Evolutionary conservation across 2,329 filamentous ascomycete genomes (phyloP), one percentile per base, ranked within the genome.

Genomic region (Aspergillus sp.): DNA sequence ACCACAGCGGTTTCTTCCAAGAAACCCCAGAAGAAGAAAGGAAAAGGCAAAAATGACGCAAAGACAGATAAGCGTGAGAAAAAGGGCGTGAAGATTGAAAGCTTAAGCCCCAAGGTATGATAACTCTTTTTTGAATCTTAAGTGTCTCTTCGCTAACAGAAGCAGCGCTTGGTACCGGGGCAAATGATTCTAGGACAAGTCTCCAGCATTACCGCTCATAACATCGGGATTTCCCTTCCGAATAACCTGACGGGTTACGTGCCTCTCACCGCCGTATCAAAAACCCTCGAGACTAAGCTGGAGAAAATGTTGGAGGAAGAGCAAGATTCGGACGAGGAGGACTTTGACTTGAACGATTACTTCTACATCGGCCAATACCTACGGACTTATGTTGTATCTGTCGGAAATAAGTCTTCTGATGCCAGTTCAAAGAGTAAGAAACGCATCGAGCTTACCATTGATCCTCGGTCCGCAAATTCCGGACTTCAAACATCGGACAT

Each of bases 191-290:
- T 99, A 49, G 95, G 92, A 48, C 92, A 96, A 73, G 84, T 99
- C 62, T 89, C 87, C 46, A 87, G 90, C 64, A 92, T 99, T 75
- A 93, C 90, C 66, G 81, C 87, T 59, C 85, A 93, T 71, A 89
- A 96, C 72, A 81, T 99, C 68, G 87, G 89, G 51, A 81, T 99
- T 57, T 88, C 93, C 22, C 83, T 99, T 11, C 93, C 95, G 17
- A 99, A 99, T 79, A 98, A 96, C 75, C 85, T 99, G 34, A 89
- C 87, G 52, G 96, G 95, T 52, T 95, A 93, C 76, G 89, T 96
- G 7, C 89, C 95, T 22, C 88, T 98, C 67, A 96, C 93, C n/a
- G 87, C 92, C n/a, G 86, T 99, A 54, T 99, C 95, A 2, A 87
- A 91, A 62, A 82, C 86, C 66, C 81, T 98, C 65, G 96, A 91